These are phyloP conservation scores for Piper betle DNA, from an alignment of 164 flowering plant genomes.

Conservation along the genomic window DNA sequence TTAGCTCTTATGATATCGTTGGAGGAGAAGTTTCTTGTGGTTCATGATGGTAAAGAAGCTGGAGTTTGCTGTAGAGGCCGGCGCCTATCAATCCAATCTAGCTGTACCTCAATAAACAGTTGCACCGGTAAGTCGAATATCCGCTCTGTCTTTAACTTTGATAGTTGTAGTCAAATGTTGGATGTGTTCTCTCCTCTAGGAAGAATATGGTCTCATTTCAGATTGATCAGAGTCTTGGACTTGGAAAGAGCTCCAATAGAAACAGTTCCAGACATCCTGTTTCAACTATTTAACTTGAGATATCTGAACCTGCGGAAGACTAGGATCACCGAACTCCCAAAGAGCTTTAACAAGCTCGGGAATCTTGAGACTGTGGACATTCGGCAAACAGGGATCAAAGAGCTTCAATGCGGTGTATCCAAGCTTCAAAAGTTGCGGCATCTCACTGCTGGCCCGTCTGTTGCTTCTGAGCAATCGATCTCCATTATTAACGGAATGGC, in stretches of 20 bases:
- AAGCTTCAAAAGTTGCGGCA: slow-evolving; percentile 7
- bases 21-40: slow-evolving; percentile 1
- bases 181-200: not conserved
- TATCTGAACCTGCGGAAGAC: slow-evolving; percentile 8
- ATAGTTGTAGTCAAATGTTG: not conserved
- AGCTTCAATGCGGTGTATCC: slow-evolving; percentile 1
- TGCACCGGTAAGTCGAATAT: not conserved
- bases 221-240: slow-evolving; percentile 5
- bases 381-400: not conserved
- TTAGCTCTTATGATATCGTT: slow-evolving; percentile 4
- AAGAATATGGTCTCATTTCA: not conserved
- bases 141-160: slow-evolving; percentile 6
- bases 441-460: not conserved
- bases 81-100: slow-evolving; percentile 1
- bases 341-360: slow-evolving; percentile 2
- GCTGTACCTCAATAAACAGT: not conserved
- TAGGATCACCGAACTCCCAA: slow-evolving; percentile 2
- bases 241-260: slow-evolving; percentile 1
- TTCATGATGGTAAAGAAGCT: not conserved
- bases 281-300: slow-evolving; percentile 5
- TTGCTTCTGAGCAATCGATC: not conserved
- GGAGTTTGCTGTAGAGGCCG: not conserved
- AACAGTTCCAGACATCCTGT: slow-evolving; percentile 1
- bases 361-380: slow-evolving; percentile 7
- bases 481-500: not conserved